Conservation (phyloP, 495 filamentous ascomycete species). For the Corynascus novoguineensis region DNA sequence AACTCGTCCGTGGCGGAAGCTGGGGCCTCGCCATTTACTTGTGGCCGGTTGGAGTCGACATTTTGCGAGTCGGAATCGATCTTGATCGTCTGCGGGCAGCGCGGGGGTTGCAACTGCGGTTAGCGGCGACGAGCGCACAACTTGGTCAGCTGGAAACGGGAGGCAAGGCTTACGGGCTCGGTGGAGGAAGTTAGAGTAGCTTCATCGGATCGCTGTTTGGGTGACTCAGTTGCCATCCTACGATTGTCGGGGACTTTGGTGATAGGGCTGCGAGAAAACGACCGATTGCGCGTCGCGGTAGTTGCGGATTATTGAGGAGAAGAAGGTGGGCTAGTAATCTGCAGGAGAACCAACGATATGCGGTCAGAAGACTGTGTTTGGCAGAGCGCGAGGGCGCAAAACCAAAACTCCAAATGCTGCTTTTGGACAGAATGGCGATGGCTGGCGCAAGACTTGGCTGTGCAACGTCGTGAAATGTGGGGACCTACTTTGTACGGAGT, state of each 20-base stretch:
- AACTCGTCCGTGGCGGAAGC: slow-evolving; percentile 36
- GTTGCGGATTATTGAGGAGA: slow-evolving; percentile 18
- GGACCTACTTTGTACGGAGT: too few relatives aligned
- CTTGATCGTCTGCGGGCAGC: slow-evolving; percentile 26
- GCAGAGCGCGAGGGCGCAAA: slow-evolving; percentile 17
- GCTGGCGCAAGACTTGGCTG: slow-evolving; percentile 13
- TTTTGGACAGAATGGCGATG: slow-evolving; percentile 12
- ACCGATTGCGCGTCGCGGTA: slow-evolving; percentile 16
- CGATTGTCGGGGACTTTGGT: slow-evolving; percentile 29
- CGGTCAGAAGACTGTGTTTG: slow-evolving; percentile 9
- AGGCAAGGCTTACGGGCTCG: slow-evolving; percentile 40
- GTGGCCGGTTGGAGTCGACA: slow-evolving; percentile 36
- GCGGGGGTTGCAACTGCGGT: slow-evolving; percentile 10
- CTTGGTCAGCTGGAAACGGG: not conserved
- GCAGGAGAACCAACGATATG: not conserved
- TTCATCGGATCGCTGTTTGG: slow-evolving; percentile 47
- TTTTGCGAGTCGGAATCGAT: slow-evolving; percentile 37
- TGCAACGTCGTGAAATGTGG: slow-evolving; percentile 9
- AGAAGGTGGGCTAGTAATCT: slow-evolving; percentile 11
- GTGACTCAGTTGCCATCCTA: slow-evolving; percentile 58
- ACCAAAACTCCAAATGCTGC: not conserved
- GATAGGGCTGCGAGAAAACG: slow-evolving; percentile 17
- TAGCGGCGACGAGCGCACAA: slow-evolving; percentile 9
- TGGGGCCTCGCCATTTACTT: slow-evolving; percentile 39
- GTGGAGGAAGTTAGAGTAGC: slow-evolving; percentile 42